phyloP scores from a whole-genome alignment of 768 basidiomycete genomes.

The Phlegmacium glaucopus region DNA sequence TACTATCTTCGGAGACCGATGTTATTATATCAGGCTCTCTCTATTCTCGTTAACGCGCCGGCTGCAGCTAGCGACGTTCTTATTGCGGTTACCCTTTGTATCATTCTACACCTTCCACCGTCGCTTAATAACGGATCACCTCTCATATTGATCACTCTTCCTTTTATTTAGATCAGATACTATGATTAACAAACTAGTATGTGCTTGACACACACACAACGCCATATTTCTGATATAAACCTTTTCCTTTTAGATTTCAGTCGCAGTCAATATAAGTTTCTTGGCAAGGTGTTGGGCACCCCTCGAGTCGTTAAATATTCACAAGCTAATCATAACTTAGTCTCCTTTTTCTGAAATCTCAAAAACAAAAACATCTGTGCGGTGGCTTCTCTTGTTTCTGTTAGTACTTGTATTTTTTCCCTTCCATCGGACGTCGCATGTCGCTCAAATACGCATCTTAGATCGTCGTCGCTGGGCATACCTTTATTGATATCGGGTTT shows the following conservation, averaged over 20 bases:
- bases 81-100: slow-evolving; percentile 38
- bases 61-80: slow-evolving; percentile 42
- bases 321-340: no score
- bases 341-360: no score
- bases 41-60: no score
- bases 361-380: slow-evolving; percentile 56
- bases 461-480: slow-evolving; percentile 38
- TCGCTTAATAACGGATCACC: not conserved
- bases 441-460: no score
- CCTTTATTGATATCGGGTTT: slow-evolving; percentile 57
- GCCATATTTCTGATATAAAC: not conserved
- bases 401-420: slow-evolving; percentile 21
- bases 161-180: slow-evolving; percentile 36
- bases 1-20: no score
- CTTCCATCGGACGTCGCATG: no score
- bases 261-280: slow-evolving; percentile 39
- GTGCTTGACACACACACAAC: no score
- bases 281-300: slow-evolving; percentile 30
- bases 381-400: slow-evolving; percentile 51
- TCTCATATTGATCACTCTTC: not conserved
- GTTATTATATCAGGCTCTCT: slow-evolving; percentile 23
- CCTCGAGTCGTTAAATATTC: not conserved
- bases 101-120: slow-evolving; percentile 28
- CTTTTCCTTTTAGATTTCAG: slow-evolving; percentile 35
- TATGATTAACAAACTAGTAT: slow-evolving; percentile 41